Base-by-base conservation (phyloP, 2,329 filamentous ascomycete genomes). In the Periconia sp. region DNA sequence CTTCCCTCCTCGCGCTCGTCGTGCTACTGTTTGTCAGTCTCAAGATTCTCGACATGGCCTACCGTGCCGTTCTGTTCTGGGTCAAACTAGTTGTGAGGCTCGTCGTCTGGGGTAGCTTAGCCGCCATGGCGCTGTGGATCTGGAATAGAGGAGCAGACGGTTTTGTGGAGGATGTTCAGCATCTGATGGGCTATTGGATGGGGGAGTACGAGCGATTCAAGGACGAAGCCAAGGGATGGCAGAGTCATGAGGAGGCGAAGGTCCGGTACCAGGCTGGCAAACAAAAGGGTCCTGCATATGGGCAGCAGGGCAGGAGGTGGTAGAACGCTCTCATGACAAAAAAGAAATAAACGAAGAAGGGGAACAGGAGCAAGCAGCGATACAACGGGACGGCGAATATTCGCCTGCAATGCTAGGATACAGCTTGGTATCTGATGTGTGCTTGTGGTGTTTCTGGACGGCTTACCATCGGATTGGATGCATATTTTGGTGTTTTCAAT, bases 31-130 rank as follows among this genome's bases (percentile, higher is more conserved):
- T 91, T 68, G 70, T 92, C 52, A 81, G 80, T 13, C 74, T 87
- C 54, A 83, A 84, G 59, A 78, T 94, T 41, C 76, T 87, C 59
- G 82, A 87, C 69, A 88, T 89, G 77, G 77, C 91, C 17, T 85
- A 86, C 56, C 83, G 90, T 55, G 76, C 91, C 18, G 79, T 96
- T 53, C 77, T 91, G 67, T 95, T 87, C 77, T 91, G 91, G 85
- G 83, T 91, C 49, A 78, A 82, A n/a, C 68, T 96, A 51, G 79
- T 81, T 11, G 71, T 90, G 58, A 76, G 82, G 20, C 61, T 91
- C 41, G 71, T 83, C 1, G 85, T 91, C 58, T 94, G 86, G 85
- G 82, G 81, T 1, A 70, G 77, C 1, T 61, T 92, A 2, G 75
- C 81, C 5, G 78, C 80, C 0, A 41, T 85, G 0, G 79, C 79